A percentile compares a stretch with the other conserved stretches of the same genome.
These are phyloP conservation scores for Suhomyces emberorum DNA, from an alignment of 805 yeast species.

Conservation along the genomic window DNA sequence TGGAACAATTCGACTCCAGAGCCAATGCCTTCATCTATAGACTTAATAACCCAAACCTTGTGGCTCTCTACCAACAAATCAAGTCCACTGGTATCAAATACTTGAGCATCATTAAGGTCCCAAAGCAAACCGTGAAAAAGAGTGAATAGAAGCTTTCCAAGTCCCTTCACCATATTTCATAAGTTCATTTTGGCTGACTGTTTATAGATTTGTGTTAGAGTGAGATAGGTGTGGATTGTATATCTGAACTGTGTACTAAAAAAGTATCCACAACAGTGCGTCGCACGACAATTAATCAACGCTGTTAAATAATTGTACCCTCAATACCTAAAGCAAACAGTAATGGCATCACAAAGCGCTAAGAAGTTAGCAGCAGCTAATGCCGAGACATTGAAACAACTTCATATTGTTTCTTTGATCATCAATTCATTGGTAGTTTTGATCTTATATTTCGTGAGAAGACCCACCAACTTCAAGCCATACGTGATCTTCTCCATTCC, in stretches of 20 bases:
- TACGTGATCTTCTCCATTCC: conserved; percentile 35
- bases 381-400: conserved; percentile 34
- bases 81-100: conserved; percentile 16
- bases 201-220: no score
- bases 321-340: no score
- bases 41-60: conserved; percentile 9
- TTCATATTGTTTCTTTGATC: conserved; percentile 30
- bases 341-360: conserved; percentile 57
- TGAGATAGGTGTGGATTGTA: no score
- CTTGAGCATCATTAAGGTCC: conserved; percentile 22
- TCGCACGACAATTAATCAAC: no score
- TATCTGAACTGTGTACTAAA: no score
- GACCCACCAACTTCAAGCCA: conserved; percentile 47
- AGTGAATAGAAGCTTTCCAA: no score
- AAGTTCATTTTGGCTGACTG: no score
- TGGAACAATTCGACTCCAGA: conserved; percentile 44
- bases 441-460: conserved; percentile 21
- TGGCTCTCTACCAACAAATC: conserved; percentile 17
- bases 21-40: conserved; percentile 25
- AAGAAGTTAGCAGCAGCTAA: conserved; percentile 51
- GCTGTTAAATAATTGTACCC: no score
- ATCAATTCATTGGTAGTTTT: conserved; percentile 42
- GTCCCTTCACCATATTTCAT: no score
- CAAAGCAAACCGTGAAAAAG: conserved; percentile 12
- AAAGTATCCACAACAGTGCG: no score